Evolutionary conservation across 2,329 filamentous ascomycete species (phyloP).

Genomic region (Ophiostoma ips): DNA sequence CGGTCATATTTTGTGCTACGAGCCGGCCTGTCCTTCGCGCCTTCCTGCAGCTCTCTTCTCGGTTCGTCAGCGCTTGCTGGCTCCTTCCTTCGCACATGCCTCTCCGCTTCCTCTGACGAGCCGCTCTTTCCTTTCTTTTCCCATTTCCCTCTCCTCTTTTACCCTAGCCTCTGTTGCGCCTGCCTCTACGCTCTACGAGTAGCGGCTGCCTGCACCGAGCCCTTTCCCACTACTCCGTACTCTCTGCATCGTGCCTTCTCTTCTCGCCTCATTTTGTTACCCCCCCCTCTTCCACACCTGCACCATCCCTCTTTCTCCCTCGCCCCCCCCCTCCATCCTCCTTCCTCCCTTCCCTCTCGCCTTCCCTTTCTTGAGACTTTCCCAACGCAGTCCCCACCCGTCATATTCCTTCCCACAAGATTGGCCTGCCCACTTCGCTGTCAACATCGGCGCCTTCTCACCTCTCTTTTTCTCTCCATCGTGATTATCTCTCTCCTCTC

Average conservation of each 20-base stretch:
- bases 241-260: conserved; percentile 1
- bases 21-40: background rate
- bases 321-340: background rate
- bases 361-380: background rate
- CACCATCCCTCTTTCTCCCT: background rate
- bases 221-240: too few species aligned
- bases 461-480: too few species aligned
- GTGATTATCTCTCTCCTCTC: too few species aligned
- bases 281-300: background rate
- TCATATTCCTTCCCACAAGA: too few species aligned
- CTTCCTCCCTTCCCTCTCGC: background rate
- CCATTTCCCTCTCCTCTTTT: too few species aligned
- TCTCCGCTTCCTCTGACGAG: background rate
- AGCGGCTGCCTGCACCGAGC: too few species aligned
- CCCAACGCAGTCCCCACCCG: too few species aligned
- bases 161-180: background rate
- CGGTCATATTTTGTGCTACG: background rate
- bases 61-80: conserved; percentile 11
- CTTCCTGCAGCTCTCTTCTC: background rate
- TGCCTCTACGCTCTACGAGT: background rate
- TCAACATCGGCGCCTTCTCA: too few species aligned
- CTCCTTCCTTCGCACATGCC: conserved; percentile 2
- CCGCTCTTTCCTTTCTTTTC: background rate
- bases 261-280: background rate
- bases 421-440: too few species aligned